phyloP scores from a whole-genome alignment of 371 early-diverging fungal genomes.

The Mortierella sp. region DNA sequence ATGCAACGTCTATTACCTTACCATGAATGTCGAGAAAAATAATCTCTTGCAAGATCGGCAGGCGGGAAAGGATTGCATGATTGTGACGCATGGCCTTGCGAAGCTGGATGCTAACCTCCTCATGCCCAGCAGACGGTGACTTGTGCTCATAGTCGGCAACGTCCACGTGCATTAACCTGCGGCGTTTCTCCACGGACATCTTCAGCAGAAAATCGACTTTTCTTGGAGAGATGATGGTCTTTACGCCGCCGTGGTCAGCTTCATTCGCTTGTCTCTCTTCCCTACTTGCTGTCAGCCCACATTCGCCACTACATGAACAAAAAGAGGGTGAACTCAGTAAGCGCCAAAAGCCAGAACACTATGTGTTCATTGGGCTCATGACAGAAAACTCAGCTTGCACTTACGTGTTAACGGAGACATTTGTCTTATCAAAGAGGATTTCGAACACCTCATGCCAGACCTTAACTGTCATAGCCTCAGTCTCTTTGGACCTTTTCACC shows the following conservation, averaged over 20 bases:
- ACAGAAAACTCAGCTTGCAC: conserved; percentile 4
- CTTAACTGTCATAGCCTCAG: conserved; percentile 8
- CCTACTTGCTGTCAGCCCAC: conserved; percentile 8
- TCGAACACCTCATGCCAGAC: conserved; percentile 2
- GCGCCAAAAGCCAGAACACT: background rate
- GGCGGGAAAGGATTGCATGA: background rate
- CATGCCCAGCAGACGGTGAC: background rate
- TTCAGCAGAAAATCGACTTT: background rate
- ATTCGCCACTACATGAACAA: conserved; percentile 3
- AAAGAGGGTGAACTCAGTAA: background rate
- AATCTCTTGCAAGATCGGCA: conserved; percentile 1
- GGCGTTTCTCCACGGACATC: background rate
- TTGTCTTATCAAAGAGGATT: conserved; percentile 10
- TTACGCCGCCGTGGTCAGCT: background rate
- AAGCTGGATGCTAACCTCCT: background rate
- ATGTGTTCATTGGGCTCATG: background rate
- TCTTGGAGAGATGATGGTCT: conserved; percentile 10
- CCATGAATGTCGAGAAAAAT: background rate
- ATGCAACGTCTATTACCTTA: background rate
- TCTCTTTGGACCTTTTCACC: background rate
- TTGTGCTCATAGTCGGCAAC: conserved; percentile 14
- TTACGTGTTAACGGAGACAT: conserved; percentile 12
- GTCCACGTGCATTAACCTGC: background rate
- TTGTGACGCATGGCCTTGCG: background rate
- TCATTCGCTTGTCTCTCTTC: conserved; percentile 4